These are phyloP conservation scores for Staphylotrichum longicolle DNA, from an alignment of 495 filamentous ascomycete genomes.

Conservation along the genomic window DNA sequence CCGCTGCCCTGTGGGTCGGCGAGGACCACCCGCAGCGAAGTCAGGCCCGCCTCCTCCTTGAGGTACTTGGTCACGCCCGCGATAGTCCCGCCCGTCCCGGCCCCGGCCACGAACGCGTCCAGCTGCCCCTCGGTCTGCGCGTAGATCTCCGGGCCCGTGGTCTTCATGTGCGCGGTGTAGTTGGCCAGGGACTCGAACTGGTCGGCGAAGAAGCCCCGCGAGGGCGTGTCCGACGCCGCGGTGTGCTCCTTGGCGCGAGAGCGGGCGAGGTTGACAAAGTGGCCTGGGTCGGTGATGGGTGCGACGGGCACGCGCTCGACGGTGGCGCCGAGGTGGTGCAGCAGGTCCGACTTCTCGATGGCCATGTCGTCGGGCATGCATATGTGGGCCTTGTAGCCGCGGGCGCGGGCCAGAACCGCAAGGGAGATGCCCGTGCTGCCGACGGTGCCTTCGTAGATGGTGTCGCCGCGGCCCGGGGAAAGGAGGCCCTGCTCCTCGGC, in stretches of 20 bases:
- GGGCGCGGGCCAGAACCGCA: slow-evolving; percentile 80
- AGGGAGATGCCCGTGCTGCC: slow-evolving; percentile 93
- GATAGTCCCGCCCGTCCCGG: slow-evolving; percentile 92
- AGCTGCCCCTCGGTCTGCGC: slow-evolving; percentile 70
- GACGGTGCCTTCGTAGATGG: slow-evolving; percentile 95
- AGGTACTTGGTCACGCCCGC: slow-evolving; percentile 80
- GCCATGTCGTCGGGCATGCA: slow-evolving; percentile 96
- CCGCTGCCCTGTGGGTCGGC: slow-evolving; percentile 95
- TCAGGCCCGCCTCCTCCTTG: slow-evolving; percentile 54
- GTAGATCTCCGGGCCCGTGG: slow-evolving; percentile 88
- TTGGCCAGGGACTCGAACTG: slow-evolving; percentile 93
- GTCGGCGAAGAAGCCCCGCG: slow-evolving; percentile 84
- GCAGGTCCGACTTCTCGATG: slow-evolving; percentile 81
- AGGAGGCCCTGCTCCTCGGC: slow-evolving; percentile 79
- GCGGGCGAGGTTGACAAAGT: slow-evolving; percentile 95
- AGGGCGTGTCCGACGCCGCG: slow-evolving; percentile 37
- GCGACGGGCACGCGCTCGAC: slow-evolving; percentile 88
- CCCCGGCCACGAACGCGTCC: slow-evolving; percentile 93
- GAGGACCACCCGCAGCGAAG: slow-evolving; percentile 67
- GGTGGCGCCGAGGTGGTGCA: slow-evolving; percentile 83
- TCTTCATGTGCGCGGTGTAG: slow-evolving; percentile 74
- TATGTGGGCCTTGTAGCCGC: slow-evolving; percentile 90
- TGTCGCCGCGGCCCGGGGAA: slow-evolving; percentile 78
- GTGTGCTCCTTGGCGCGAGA: slow-evolving; percentile 69
- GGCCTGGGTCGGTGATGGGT: slow-evolving; percentile 82